These are phyloP conservation scores for Eucalyptus decipiens DNA, from an alignment of 345 rosid genomes.

Conservation along the genomic window DNA sequence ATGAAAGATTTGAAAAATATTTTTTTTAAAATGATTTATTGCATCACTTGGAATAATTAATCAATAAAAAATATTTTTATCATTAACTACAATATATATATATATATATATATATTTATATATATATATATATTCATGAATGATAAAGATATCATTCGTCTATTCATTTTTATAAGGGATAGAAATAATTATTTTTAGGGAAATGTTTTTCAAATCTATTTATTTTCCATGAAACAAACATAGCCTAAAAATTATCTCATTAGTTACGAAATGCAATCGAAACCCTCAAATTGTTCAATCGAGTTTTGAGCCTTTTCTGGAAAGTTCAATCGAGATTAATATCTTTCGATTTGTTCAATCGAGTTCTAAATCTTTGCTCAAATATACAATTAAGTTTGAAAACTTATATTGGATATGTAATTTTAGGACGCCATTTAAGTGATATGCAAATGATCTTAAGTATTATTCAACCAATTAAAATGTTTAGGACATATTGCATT, in stretches of 20 bases:
- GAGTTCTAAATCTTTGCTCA: not conserved
- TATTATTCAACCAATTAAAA: not conserved
- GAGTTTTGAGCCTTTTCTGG: not conserved
- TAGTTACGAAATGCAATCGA: not conserved
- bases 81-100: no score
- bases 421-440: not conserved
- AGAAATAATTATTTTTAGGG: no score
- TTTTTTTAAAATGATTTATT: no score
- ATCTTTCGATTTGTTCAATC: not conserved
- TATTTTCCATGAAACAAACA: no score
- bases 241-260: not conserved
- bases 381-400: not conserved
- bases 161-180: no score
- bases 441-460: not conserved
- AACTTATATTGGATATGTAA: not conserved
- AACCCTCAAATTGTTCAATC: not conserved
- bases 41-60: no score
- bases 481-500: not conserved
- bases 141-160: no score
- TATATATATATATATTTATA: no score
- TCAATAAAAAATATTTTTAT: no score
- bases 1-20: no score
- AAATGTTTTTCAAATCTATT: no score
- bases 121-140: no score
- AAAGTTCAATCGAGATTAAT: not conserved